Evolutionary conservation across 768 basidiomycete species (phyloP), one percentile per base, ranked within the genome.

Genomic region (Clitopilus passeckerianus): DNA sequence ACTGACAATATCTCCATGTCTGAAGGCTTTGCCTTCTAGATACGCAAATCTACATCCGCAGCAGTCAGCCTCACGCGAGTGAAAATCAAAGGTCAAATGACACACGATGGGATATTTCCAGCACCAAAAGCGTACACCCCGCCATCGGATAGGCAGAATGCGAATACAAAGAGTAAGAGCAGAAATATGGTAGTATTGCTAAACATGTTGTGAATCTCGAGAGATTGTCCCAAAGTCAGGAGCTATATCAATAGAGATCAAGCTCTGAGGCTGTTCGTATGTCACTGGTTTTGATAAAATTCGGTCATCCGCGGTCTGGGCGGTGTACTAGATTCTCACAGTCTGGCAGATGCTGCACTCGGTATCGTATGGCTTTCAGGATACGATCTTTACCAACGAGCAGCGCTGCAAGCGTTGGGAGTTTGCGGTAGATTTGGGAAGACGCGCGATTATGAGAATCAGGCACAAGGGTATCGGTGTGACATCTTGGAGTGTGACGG

Each of bases 1-100:
- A 65, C 76, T 78, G 81, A 84, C 84, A 54, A 97, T 94, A 72
- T 97, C 93, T 44, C 95, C 95, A 68, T 97, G 94, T 53, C 93
- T 77, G 73, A 91, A 91, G 0, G 90, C 90, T 63, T 80, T 85
- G 37, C 90, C 92, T 70, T 95, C 93, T 72, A 95, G 82, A 70
- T 89, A 95, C 6, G 91, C 87, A 68, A 86, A 92, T 20, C 90
- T 89, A 61, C 8, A 43, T 9, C 37, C 30, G 22, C 22, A 59
- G 59, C 60, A n/a, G 43, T 34, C 53, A 37, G 27, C 35, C 62
- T 56, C 58, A 54, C 44, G 60, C 56, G 30, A 30, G 37, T 35
- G 33, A 10, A 16, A 15, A 53, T n/a, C 16, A 24, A 23, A 16
- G 6, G 14, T 34, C 59, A 59, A 62, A 59, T 35, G 34, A 71